These are phyloP conservation scores for Sugiyamaella sp. DNA, from an alignment of 1,139 yeast genomes.

Conservation along the genomic window DNA sequence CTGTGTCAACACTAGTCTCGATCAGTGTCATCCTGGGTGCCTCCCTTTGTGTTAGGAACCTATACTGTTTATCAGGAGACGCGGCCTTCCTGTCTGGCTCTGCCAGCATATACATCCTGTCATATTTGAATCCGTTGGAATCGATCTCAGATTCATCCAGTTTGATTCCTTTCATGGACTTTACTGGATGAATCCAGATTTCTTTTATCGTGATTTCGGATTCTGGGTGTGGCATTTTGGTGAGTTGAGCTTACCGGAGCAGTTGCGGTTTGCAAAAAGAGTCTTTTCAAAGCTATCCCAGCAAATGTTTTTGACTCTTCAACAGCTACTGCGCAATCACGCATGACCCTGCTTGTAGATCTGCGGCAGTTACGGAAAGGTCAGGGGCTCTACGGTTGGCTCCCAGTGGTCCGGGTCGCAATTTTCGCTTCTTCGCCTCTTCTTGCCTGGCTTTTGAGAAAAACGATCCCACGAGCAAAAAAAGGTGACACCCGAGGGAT, in stretches of 20 bases:
- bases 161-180: slow-evolving; percentile 46
- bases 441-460: no score
- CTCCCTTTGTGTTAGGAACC: slow-evolving; percentile 44
- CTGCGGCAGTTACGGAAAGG: no score
- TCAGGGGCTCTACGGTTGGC: background rate
- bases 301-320: no score
- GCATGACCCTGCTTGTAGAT: no score
- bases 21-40: slow-evolving; percentile 43
- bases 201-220: slow-evolving; percentile 27
- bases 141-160: slow-evolving; percentile 42
- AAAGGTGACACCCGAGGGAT: slow-evolving; percentile 1
- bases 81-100: slow-evolving; percentile 32
- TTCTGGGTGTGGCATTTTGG: background rate
- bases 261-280: background rate
- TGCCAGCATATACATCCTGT: slow-evolving; percentile 48
- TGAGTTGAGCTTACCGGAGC: background rate
- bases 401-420: no score
- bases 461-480: background rate
- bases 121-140: slow-evolving; percentile 46
- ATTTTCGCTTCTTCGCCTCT: no score
- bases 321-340: background rate
- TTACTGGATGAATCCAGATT: slow-evolving; percentile 48
- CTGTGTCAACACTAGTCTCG: slow-evolving; percentile 35
- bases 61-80: slow-evolving; percentile 30
- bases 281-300: no score